phyloP scores from a whole-genome alignment of 192 early-diverging fungal species.

The Coemansia sp. region DNA sequence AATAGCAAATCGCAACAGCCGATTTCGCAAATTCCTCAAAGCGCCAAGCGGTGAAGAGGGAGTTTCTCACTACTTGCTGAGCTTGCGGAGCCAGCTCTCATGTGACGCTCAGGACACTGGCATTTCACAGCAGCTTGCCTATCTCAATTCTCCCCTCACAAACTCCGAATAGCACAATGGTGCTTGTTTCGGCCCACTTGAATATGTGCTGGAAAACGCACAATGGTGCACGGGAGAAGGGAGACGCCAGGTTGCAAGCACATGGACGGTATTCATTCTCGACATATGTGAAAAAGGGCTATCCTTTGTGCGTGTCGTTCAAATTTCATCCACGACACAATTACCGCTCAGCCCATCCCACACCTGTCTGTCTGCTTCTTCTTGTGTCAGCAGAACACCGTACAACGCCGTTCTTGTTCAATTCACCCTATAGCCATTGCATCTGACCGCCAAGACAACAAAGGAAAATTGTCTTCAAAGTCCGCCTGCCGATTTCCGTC shows the following conservation, averaged over 20 bases:
- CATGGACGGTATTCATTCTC: background rate
- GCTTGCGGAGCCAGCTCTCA: background rate
- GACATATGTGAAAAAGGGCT: too few relatives aligned
- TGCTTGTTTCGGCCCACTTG: background rate
- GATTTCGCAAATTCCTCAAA: background rate
- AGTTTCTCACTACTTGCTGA: background rate
- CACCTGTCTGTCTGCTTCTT: background rate
- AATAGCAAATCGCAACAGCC: background rate
- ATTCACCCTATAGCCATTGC: background rate
- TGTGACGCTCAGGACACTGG: background rate
- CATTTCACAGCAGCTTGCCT: background rate
- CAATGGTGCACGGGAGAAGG: conserved; percentile 1
- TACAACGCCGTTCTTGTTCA: background rate
- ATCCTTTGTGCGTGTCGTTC: background rate
- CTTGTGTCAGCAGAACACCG: background rate
- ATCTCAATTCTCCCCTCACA: background rate
- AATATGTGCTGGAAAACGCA: background rate
- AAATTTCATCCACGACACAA: background rate
- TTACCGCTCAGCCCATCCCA: background rate
- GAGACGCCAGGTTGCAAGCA: background rate
- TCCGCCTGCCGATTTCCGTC: conserved; percentile 4
- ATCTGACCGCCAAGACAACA: background rate
- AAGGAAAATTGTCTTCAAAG: background rate
- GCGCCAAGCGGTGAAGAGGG: background rate
- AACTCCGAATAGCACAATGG: background rate